Evolutionary conservation across 768 basidiomycete species (phyloP), one percentile per base, ranked within the genome.

Genomic region (Boletus subcaerulescens): DNA sequence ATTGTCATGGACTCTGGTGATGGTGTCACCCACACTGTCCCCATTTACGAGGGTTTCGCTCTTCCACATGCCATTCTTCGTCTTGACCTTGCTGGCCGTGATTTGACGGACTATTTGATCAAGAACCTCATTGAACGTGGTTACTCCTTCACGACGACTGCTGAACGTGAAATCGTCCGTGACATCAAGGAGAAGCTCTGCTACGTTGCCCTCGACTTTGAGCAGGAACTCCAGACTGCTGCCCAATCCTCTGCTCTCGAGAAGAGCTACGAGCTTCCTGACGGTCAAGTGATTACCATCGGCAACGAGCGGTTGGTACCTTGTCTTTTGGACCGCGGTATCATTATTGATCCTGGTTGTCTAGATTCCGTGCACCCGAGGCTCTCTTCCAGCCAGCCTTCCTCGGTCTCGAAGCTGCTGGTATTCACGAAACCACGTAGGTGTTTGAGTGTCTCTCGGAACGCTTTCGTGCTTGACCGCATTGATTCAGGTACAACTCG

Each of bases 1-100:
- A 87, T 97, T 74, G 94, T 97, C 26, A 81, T 95, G 66, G 94
- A 97, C 75, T 96, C 94, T 20, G 93, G 93, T 68, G 94, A 97
- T 73, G 94, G 93, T 81, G 93, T 96, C 59, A 86, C 90, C 52
- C 93, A 97, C 82, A 93, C 91, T 29, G 94, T 97, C 35, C 94
- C 94, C 60, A 96, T 97, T 69, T 97, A 96, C 77, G 94, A 97
- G 73, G 94, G 85, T 74, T 96, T 93, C 78, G 76, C 89, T 41
- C 82, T 97, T 43, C 93, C 93, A 43, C 94, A 97, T 71, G 92
- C 94, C 63, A 95, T 97, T 69, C 83, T 87, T 53, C 87, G 94
- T 75, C 80, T 97, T 60, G 94, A 97, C 73, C 80, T 93, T 66
- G 89, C 94, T 56, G 94, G 94, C 59, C 89, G 94, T 73, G 94